These are phyloP conservation scores for Nicotiana paniculata DNA, from an alignment of 257 asterid species.

Conservation along the genomic window DNA sequence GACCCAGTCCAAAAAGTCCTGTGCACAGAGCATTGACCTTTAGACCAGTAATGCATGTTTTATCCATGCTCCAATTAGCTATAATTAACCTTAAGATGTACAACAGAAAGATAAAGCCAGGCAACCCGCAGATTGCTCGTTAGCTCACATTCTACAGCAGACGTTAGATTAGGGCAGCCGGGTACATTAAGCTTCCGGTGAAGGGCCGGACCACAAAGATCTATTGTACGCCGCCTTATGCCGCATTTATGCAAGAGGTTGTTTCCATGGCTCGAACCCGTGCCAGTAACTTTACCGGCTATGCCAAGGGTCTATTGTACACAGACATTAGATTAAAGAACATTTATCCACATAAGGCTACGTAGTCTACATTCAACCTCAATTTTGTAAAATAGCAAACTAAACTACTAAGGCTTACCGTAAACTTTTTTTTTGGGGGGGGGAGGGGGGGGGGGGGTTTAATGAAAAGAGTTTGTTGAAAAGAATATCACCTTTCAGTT, in stretches of 20 bases:
- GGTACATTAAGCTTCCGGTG: too few relatives aligned
- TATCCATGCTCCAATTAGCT: neutral
- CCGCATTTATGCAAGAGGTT: too few relatives aligned
- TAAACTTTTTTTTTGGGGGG: too few relatives aligned
- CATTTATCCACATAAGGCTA: neutral
- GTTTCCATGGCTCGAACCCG: too few relatives aligned
- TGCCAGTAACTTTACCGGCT: too few relatives aligned
- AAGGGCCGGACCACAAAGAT: too few relatives aligned
- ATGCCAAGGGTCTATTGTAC: too few relatives aligned
- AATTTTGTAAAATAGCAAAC: neutral
- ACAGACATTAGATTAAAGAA: neutral
- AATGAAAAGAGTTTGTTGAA: neutral
- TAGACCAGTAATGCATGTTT: neutral
- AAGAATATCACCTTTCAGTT: constrained; percentile 55
- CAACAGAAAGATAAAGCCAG: neutral
- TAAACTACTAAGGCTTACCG: neutral
- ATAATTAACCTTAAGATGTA: neutral
- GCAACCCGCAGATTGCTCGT: neutral
- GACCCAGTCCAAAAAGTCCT: neutral
- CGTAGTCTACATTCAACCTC: neutral
- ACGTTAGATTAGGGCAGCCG: neutral
- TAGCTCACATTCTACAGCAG: neutral
- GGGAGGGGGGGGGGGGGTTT: neutral
- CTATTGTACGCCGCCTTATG: too few relatives aligned
- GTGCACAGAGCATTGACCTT: neutral